Conservation (phyloP, 2,329 filamentous ascomycete genomes). For the Tolypocladium amazonense region DNA sequence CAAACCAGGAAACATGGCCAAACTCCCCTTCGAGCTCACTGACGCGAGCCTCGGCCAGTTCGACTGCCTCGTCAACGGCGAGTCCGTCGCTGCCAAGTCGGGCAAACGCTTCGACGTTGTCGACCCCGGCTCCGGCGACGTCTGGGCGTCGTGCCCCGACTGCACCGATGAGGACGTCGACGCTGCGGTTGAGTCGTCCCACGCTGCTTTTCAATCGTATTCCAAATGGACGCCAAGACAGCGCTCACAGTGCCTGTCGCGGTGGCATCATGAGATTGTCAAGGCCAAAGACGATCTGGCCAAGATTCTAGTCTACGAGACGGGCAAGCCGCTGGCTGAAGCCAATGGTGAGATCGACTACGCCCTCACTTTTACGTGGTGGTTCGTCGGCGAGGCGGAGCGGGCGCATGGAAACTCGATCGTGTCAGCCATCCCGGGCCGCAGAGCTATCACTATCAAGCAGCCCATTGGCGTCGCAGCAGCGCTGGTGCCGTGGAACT, state of each 20-base stretch:
- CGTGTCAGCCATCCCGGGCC: conserved; percentile 46
- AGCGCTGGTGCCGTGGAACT: conserved; percentile 42
- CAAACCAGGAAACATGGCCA: neutral
- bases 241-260: conserved; percentile 22
- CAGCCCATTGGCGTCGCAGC: conserved; percentile 24
- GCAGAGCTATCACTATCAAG: conserved; percentile 62
- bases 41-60: conserved; percentile 36
- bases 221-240: conserved; percentile 23
- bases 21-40: conserved; percentile 30
- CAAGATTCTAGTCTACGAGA: conserved; percentile 33
- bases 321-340: conserved; percentile 45
- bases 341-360: conserved; percentile 46
- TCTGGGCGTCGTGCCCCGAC: conserved; percentile 40
- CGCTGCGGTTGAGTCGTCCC: conserved; percentile 21
- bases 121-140: conserved; percentile 39
- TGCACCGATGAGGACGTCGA: conserved; percentile 30
- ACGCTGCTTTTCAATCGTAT: conserved; percentile 26
- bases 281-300: conserved; percentile 27
- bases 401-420: conserved; percentile 47
- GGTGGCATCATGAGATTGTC: conserved; percentile 25
- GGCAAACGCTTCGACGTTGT: conserved; percentile 39
- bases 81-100: conserved; percentile 33
- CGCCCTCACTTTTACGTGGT: conserved; percentile 40
- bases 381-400: conserved; percentile 44
- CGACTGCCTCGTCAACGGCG: conserved; percentile 38